These are phyloP conservation scores for Leishmania amazonensis DNA, from an alignment of 208 protist genomes.

Conservation along the genomic window DNA sequence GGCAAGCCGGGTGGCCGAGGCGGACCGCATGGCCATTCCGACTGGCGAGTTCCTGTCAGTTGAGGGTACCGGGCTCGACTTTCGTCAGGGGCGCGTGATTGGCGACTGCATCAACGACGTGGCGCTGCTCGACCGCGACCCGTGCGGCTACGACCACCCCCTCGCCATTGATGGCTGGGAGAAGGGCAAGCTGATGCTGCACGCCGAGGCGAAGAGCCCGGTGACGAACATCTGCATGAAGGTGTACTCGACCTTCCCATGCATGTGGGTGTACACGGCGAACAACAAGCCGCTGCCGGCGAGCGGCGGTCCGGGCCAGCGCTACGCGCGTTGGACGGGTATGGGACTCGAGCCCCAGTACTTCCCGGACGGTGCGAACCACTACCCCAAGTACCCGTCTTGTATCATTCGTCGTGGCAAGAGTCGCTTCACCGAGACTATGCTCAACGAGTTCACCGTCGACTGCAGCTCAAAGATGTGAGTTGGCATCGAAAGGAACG, in stretches of 20 bases:
- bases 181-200: conserved; percentile 37
- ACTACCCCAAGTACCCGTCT: conserved; percentile 36
- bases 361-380: conserved; percentile 49
- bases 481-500: not conserved
- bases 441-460: conserved; percentile 59
- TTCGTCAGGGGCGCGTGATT: conserved; percentile 33
- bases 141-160: conserved; percentile 67
- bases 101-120: conserved; percentile 44
- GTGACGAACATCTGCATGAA: conserved; percentile 55
- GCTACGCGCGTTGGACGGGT: conserved; percentile 43
- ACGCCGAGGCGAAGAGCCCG: conserved; percentile 52
- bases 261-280: conserved; percentile 72
- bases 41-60: conserved; percentile 39
- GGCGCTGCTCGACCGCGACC: conserved; percentile 38
- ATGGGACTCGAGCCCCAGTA: conserved; percentile 62
- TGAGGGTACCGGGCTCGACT: conserved; percentile 45
- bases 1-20: conserved; percentile 31
- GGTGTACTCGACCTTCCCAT: conserved; percentile 64
- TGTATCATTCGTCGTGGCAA: conserved; percentile 47
- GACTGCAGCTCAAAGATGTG: conserved; percentile 23
- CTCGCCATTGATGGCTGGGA: conserved; percentile 44
- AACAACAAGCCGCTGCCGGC: conserved; percentile 54
- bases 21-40: conserved; percentile 40
- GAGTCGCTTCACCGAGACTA: conserved; percentile 45
- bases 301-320: conserved; percentile 45